Evolutionary conservation across 2,329 filamentous ascomycete genomes (phyloP), one percentile per base, ranked within the genome.

Genomic region (Didymella sp.): DNA sequence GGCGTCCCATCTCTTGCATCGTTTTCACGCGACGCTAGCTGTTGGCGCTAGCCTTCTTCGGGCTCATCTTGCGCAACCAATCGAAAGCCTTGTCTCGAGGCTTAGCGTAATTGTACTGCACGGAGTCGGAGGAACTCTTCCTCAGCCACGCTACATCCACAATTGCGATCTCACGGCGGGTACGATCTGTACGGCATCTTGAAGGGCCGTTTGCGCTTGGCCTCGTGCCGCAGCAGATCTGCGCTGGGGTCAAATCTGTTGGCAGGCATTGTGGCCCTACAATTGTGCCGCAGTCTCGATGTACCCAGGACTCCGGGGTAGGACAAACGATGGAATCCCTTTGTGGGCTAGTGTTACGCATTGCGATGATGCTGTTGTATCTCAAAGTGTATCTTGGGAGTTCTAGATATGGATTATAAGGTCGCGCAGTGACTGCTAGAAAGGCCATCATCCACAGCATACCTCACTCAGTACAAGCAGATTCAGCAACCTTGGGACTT

Each of bases 61-160:
- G 21, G 54, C 30, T n/a, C 43, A 51, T 57, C 17, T 6, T 43
- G 54, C 54, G 54, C 48, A 22, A 7, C 38, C 21, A 41, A 41
- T 41, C 22, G 25, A 41, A 13, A 8, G 12, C 12, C 21, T 24
- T 2, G 7, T 25, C 6, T 1, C 15, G 13, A 2, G 22, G 2
- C 12, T 15, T 22, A 38, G 17, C 17, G 19, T 19, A 19, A 22
- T 38, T 4, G 9, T 6, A 8, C 33, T n/a, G n/a, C 9, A 38
- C 22, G 38, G 38, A 41, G 45, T 45, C 17, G 27, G 30, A 12
- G 27, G 6, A 38, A 38, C 33, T 42, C 11, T 21, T 13, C 15
- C 24, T 15, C 43, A 40, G 17, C 51, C 35, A 47, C 22, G 41
- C 9, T 17, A 7, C 22, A 43, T 42, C 22, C 22, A 17, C 28